Conservation (phyloP, 352 stramenopile genomes). For the Phytophthora tentaculata region DNA sequence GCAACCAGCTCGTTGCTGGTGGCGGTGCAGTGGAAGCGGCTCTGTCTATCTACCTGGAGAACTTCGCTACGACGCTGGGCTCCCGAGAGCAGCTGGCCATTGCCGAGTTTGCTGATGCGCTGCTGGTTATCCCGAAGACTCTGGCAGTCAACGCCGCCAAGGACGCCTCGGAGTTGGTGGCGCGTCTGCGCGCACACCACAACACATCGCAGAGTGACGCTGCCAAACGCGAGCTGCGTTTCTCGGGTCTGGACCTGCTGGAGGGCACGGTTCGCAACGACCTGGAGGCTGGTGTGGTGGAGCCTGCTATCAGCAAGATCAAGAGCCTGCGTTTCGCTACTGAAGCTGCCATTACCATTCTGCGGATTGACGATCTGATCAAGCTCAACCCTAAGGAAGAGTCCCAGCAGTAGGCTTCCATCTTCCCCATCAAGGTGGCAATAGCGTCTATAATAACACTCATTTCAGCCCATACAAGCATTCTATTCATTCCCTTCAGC, state of each 20-base stretch:
- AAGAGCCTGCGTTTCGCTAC: slow-evolving; percentile 99
- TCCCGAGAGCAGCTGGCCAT: slow-evolving; percentile 99
- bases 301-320: slow-evolving; percentile 99
- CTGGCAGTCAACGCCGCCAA: slow-evolving; percentile 99
- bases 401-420: slow-evolving; percentile 65
- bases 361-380: slow-evolving; percentile 99
- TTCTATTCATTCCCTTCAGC: slow-evolving; percentile 30
- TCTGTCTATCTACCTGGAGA: slow-evolving; percentile 98
- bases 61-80: slow-evolving; percentile 97
- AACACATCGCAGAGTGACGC: slow-evolving; percentile 94
- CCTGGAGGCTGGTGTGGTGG: slow-evolving; percentile 96
- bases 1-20: slow-evolving; percentile 97
- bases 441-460: slow-evolving; percentile 60
- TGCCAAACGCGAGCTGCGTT: slow-evolving; percentile 79
- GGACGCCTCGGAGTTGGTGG: slow-evolving; percentile 98
- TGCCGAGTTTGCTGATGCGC: slow-evolving; percentile 97
- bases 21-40: slow-evolving; percentile 98
- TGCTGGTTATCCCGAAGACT: slow-evolving; percentile 99
- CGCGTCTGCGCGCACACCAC: slow-evolving; percentile 96
- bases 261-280: slow-evolving; percentile 97
- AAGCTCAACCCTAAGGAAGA: slow-evolving; percentile 94
- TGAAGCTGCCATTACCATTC: slow-evolving; percentile 99
- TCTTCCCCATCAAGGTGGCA: slow-evolving; percentile 33
- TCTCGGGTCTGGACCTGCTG: slow-evolving; percentile 96
- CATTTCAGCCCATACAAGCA: slow-evolving; percentile 25